These are phyloP conservation scores for Hordeum pubiflorum DNA, from an alignment of 202 grass and related monocot species.

Conservation along the genomic window DNA sequence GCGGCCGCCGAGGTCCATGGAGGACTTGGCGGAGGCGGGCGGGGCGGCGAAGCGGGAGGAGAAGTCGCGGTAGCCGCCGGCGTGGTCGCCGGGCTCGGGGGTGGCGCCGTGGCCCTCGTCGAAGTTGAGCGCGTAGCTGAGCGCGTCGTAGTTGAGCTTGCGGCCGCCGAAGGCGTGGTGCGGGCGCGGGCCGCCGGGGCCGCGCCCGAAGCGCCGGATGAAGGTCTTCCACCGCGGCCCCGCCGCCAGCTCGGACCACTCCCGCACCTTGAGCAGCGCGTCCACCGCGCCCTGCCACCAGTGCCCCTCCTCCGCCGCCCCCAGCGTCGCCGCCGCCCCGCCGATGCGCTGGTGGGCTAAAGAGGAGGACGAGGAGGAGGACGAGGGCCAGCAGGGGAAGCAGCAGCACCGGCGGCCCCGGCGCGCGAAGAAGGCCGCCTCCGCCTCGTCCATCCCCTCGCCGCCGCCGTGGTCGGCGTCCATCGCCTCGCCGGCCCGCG, in stretches of 20 bases:
- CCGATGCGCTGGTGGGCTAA: conserved; percentile 31
- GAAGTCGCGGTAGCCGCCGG: conserved; percentile 67
- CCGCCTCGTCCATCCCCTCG: neutral
- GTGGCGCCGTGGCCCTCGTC: conserved; percentile 74
- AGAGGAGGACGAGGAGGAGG: neutral
- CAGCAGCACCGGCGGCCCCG: neutral
- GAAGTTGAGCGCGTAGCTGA: conserved; percentile 98
- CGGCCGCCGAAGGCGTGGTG: conserved; percentile 19
- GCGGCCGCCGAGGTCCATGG: conserved; percentile 65
- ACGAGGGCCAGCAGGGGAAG: conserved; percentile 42
- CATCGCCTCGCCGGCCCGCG: neutral
- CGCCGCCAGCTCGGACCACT: conserved; percentile 88
- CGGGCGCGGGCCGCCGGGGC: neutral
- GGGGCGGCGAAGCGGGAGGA: conserved; percentile 61
- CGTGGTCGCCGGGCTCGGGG: conserved; percentile 45
- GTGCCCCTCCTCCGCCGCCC: conserved; percentile 10
- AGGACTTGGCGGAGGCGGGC: conserved; percentile 54
- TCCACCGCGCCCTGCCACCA: conserved; percentile 57
- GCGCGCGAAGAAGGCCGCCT: conserved; percentile 18
- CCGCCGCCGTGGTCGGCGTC: conserved; percentile 5
- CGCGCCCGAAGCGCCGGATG: conserved; percentile 74
- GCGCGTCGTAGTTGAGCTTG: conserved; percentile 84
- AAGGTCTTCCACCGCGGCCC: conserved; percentile 92
- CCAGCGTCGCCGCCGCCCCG: neutral
- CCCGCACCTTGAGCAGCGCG: conserved; percentile 70